These are phyloP conservation scores for Leishmania guyanensis DNA, from an alignment of 208 protist species.

Conservation along the genomic window DNA sequence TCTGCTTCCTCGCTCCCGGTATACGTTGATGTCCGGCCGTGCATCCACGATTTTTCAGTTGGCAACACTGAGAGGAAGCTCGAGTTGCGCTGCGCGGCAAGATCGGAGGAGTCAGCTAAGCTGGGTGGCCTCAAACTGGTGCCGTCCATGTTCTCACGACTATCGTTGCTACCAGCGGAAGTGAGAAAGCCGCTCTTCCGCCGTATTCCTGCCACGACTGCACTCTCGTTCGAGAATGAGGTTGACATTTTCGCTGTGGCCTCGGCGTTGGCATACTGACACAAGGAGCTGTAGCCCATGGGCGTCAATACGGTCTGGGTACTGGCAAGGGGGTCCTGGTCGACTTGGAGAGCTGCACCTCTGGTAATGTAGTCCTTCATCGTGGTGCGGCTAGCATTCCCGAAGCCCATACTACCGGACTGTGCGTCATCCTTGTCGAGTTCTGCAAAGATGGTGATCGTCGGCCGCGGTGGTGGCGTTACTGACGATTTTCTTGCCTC, in stretches of 20 bases:
- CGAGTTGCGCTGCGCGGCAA: neutral
- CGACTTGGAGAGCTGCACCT: neutral
- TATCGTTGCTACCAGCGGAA: neutral
- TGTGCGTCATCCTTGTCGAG: constrained; percentile 31
- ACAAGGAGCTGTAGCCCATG: constrained; percentile 24
- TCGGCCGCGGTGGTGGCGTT: constrained; percentile 19
- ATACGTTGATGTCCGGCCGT: neutral
- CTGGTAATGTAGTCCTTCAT: neutral
- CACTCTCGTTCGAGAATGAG: neutral
- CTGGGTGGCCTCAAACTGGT: neutral
- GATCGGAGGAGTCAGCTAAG: neutral
- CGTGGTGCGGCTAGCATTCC: neutral
- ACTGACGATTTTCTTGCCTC: neutral
- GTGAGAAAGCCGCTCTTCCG: neutral
- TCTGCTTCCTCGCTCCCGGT: neutral
- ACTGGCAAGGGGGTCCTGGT: constrained; percentile 8
- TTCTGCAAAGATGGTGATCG: constrained; percentile 55
- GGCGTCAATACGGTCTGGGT: constrained; percentile 32
- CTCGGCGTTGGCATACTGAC: constrained; percentile 11
- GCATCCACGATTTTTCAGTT: neutral
- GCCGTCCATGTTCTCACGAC: neutral
- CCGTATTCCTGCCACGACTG: too few relatives aligned
- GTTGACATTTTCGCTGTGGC: neutral
- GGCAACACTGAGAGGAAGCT: neutral
- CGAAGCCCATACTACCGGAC: neutral